Base-by-base conservation (phyloP, 2,329 filamentous ascomycete genomes). In the Colletotrichum orchidophilum region DNA sequence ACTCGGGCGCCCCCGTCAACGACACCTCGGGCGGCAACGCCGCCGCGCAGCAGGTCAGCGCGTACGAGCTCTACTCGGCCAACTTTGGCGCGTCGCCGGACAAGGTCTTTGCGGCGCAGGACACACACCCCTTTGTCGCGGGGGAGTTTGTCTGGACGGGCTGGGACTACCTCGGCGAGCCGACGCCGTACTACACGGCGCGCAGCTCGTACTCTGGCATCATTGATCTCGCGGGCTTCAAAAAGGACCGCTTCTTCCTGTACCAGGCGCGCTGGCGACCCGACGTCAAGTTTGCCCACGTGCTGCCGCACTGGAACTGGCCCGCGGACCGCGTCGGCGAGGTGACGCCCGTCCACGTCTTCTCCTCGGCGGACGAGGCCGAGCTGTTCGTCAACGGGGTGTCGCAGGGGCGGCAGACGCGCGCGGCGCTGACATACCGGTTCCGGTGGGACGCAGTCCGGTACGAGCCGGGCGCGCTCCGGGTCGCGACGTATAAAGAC, bases 301-400 rank as follows among this genome's bases (percentile, higher is more conserved):
- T 89, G 21, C 81, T 89, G 0, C 87, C 87, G 2, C 87, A 89
- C 74, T 89, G 87, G 87, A 88, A 80, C 18, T 90, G 86, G 85
- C 83, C 85, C 1, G 39, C n/a, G 0, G 82, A 84, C 18, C 78
- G 86, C 0, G 80, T 81, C 0, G 85, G 85, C 1, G 72, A 83
- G 66, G 79, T 83, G 1, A 89, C 87, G 4, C 87, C 87, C 0
- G 86, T 89, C 0, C 87, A 89, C 73, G 86, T 88, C 0, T 88
- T 87, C 73, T 82, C 86, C 0, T 78, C 83, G 1, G 87, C 79
- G 3, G 85, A 88, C 71, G 85, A 87, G 73, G 87, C 86, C 4
- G 87, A 89, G 78, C 77, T 89, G 2, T 89, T 88, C 71, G 74
- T 89, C 13, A 89, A 88, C 63, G 85, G 84, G 3, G 73, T 80